Evolutionary conservation across 495 filamentous ascomycete genomes (phyloP).

Genomic region (Xylaria flabelliformis): DNA sequence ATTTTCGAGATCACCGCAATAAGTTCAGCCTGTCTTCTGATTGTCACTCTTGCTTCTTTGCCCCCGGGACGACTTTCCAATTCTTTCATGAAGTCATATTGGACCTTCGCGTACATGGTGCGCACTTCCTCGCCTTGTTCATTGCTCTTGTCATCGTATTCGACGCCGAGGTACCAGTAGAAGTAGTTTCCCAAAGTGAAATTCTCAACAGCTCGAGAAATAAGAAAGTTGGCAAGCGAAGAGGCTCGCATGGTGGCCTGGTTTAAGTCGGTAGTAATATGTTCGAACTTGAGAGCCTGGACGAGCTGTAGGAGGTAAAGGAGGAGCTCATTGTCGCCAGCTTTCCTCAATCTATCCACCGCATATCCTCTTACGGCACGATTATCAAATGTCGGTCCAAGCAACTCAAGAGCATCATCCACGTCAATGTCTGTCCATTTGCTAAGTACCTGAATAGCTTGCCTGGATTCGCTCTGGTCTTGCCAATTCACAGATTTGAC

Average conservation of each 20-base stretch:
- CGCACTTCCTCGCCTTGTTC: slow-evolving; percentile 74
- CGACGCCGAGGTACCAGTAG: slow-evolving; percentile 98
- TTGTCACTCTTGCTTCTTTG: slow-evolving; percentile 71
- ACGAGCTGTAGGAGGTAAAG: slow-evolving; percentile 94
- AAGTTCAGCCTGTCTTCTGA: slow-evolving; percentile 88
- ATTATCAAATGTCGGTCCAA: slow-evolving; percentile 92
- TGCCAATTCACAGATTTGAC: slow-evolving; percentile 96
- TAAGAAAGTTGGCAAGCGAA: slow-evolving; percentile 88
- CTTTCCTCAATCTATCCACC: slow-evolving; percentile 86
- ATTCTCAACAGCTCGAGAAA: slow-evolving; percentile 81
- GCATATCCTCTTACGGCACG: slow-evolving; percentile 87
- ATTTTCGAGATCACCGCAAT: slow-evolving; percentile 86
- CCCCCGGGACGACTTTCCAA: slow-evolving; percentile 68
- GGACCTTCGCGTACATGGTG: slow-evolving; percentile 86
- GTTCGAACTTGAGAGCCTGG: slow-evolving; percentile 95
- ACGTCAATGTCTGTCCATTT: slow-evolving; percentile 98
- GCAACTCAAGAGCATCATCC: slow-evolving; percentile 92
- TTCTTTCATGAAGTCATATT: slow-evolving; percentile 94
- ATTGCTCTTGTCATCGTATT: slow-evolving; percentile 79
- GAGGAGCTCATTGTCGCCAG: slow-evolving; percentile 91
- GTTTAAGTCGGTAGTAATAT: slow-evolving; percentile 62
- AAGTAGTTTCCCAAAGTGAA: slow-evolving; percentile 92
- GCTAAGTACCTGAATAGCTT: slow-evolving; percentile 86
- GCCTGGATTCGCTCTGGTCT: slow-evolving; percentile 81
- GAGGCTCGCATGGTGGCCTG: slow-evolving; percentile 78